phyloP scores from a whole-genome alignment of 441 rosid genomes.

The Adansonia gregorii region DNA sequence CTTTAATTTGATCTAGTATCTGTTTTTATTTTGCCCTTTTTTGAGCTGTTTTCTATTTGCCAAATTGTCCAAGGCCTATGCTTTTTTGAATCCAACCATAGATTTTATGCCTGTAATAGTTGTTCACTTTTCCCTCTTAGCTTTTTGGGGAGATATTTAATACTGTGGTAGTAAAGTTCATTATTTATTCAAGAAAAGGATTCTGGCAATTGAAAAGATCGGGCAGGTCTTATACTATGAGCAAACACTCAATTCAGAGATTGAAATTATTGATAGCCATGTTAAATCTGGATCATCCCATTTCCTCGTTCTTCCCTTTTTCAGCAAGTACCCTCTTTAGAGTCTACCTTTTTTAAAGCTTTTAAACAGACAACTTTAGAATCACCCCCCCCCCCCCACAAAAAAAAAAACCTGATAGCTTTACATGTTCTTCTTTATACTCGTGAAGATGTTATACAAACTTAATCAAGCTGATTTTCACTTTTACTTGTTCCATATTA shows the following conservation, averaged over 20 bases:
- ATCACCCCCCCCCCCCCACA: no score
- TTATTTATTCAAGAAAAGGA: not conserved
- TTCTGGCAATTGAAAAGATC: not conserved
- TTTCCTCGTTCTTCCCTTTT: conserved; percentile 9
- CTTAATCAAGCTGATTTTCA: not conserved
- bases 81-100: not conserved
- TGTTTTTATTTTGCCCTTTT: not conserved
- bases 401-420: no score
- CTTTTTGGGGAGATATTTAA: conserved; percentile 4
- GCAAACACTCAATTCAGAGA: not conserved
- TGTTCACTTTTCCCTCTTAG: not conserved
- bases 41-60: not conserved
- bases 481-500: not conserved
- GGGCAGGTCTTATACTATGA: not conserved
- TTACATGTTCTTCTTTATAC: no score
- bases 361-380: conserved; percentile 4
- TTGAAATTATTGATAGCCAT: conserved; percentile 12
- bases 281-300: conserved; percentile 4
- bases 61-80: not conserved
- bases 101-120: not conserved
- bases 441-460: not conserved
- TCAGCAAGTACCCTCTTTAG: not conserved
- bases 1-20: not conserved
- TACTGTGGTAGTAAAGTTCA: conserved; percentile 5
- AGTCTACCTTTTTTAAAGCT: not conserved